Conservation (phyloP, 2,329 filamentous ascomycete genomes). For the Clarireedia homoeocarpa region DNA sequence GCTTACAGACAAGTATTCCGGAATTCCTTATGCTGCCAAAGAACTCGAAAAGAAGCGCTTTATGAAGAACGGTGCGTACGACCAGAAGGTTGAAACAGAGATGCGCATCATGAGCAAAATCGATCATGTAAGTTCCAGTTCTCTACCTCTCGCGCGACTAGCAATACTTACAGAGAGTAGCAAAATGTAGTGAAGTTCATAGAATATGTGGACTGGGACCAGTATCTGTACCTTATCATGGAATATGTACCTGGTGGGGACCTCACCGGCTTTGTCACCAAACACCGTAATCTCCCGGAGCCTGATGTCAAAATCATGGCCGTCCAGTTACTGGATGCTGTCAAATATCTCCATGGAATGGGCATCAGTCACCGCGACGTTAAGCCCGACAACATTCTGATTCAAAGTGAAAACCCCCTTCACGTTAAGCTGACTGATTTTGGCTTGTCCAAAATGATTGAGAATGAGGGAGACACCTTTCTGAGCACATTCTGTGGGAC, state of each 20-base stretch:
- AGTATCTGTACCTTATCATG: constrained; percentile 93
- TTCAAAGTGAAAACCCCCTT: constrained; percentile 64
- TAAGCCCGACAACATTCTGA: constrained; percentile 95
- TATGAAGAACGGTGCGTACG: constrained; percentile 83
- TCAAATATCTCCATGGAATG: constrained; percentile 78
- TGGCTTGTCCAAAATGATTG: constrained; percentile 88
- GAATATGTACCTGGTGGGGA: constrained; percentile 82
- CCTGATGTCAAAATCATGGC: constrained; percentile 63
- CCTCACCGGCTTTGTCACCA: constrained; percentile 63
- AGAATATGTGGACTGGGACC: constrained; percentile 75
- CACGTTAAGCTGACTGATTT: constrained; percentile 92
- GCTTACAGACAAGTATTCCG: constrained; percentile 77
- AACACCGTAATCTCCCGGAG: constrained; percentile 58
- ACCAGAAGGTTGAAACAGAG: constrained; percentile 89
- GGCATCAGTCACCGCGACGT: constrained; percentile 98
- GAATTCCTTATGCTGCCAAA: constrained; percentile 80
- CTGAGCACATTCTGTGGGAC: constrained; percentile 96
- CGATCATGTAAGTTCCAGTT: constrained; percentile 57
- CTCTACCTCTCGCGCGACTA: background rate
- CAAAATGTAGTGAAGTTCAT: constrained; percentile 87
- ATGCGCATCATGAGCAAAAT: constrained; percentile 91
- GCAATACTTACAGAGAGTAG: constrained; percentile 34
- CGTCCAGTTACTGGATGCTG: constrained; percentile 67
- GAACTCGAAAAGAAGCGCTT: constrained; percentile 90
- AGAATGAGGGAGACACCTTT: constrained; percentile 75